phyloP scores from a whole-genome alignment of 2,329 filamentous ascomycete genomes.

The Geosmithia flava region DNA sequence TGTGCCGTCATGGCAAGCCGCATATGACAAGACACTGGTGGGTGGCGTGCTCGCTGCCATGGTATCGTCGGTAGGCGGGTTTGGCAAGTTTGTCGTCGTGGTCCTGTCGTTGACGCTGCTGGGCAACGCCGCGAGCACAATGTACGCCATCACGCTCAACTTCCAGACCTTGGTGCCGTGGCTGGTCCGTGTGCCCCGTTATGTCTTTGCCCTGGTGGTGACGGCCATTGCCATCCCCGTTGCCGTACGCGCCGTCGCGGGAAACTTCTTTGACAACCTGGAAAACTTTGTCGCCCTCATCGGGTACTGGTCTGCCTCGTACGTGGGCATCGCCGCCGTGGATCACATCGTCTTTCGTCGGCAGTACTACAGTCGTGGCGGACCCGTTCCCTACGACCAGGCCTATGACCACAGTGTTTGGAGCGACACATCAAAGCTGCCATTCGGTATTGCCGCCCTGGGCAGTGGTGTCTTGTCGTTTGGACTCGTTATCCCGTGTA shows the following conservation, averaged over 20 bases:
- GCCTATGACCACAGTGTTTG: slow-evolving; percentile 34
- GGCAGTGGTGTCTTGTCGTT: slow-evolving; percentile 31
- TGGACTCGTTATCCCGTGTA: slow-evolving; percentile 43
- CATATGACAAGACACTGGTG: slow-evolving; percentile 38
- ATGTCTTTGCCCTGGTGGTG: slow-evolving; percentile 43
- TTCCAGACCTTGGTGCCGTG: slow-evolving; percentile 49
- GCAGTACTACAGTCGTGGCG: neutral
- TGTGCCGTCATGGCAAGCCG: slow-evolving; percentile 38
- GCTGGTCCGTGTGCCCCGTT: slow-evolving; percentile 41
- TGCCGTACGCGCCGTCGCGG: slow-evolving; percentile 36
- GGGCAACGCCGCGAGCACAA: slow-evolving; percentile 45
- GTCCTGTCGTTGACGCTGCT: slow-evolving; percentile 43
- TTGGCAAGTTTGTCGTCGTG: slow-evolving; percentile 50
- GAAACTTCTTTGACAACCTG: slow-evolving; percentile 43
- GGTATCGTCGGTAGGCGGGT: slow-evolving; percentile 42
- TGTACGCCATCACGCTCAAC: slow-evolving; percentile 52
- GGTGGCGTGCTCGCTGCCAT: slow-evolving; percentile 49
- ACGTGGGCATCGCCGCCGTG: slow-evolving; percentile 33
- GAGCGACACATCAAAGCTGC: slow-evolving; percentile 31
- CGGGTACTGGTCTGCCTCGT: slow-evolving; percentile 46
- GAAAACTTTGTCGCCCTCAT: slow-evolving; percentile 45
- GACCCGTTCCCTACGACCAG: slow-evolving; percentile 20
- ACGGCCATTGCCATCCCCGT: slow-evolving; percentile 48
- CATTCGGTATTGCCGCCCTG: slow-evolving; percentile 33
- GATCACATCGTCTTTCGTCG: slow-evolving; percentile 37